phyloP scores from a whole-genome alignment of 371 early-diverging fungal species.

The Nematocida minor region DNA sequence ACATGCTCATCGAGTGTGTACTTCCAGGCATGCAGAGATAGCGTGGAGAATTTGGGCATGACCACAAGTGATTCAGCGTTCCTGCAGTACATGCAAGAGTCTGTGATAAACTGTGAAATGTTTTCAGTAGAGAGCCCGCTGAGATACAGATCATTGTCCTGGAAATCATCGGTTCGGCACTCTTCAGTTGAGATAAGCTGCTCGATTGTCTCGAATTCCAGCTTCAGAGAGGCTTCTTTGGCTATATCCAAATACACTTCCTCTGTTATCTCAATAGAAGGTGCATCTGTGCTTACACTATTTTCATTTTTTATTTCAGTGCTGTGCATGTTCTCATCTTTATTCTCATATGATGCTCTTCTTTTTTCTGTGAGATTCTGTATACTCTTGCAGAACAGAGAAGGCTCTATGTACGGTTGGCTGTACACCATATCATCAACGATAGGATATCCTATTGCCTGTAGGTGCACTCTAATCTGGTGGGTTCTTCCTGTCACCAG shows the following conservation, averaged over 20 bases:
- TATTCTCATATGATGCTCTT: neutral
- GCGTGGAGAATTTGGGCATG: constrained; percentile 22
- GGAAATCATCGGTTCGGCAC: constrained; percentile 42
- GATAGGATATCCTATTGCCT: constrained; percentile 85
- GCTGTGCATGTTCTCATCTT: neutral
- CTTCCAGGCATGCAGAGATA: constrained; percentile 65
- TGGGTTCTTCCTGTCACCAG: constrained; percentile 94
- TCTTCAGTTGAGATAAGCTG: neutral
- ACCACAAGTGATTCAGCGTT: constrained; percentile 10
- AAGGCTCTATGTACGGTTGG: neutral
- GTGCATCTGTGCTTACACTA: neutral
- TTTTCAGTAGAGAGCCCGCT: neutral
- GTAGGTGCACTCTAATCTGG: constrained; percentile 94
- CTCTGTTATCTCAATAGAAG: neutral
- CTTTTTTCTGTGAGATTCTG: neutral
- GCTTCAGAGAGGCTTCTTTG: neutral
- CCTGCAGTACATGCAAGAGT: constrained; percentile 56
- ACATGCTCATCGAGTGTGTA: constrained; percentile 55
- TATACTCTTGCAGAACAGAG: neutral
- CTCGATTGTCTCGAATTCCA: neutral
- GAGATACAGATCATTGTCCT: constrained; percentile 39
- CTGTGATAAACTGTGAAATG: constrained; percentile 53
- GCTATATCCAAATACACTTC: neutral
- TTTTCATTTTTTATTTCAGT: neutral
- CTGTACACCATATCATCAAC: constrained; percentile 72